A percentile compares a stretch with the other conserved stretches of the same genome.
Conservation (phyloP, 2,329 filamentous ascomycete species). For the Aureobasidium melanogenum region DNA sequence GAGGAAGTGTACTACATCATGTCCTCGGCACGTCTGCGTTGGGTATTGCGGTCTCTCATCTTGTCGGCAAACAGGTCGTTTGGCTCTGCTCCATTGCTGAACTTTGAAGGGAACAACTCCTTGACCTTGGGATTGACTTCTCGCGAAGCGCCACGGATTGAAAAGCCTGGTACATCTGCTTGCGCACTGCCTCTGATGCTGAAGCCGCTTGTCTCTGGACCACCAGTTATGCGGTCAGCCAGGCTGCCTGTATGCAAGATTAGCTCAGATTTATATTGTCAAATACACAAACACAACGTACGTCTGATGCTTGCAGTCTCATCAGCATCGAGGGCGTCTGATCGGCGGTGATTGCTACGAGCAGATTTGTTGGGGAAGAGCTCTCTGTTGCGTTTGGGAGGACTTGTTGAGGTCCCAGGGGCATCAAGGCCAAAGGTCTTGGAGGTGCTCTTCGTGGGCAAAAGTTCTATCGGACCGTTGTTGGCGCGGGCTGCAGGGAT, state of each 20-base stretch:
- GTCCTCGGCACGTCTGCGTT: slow-evolving; percentile 19
- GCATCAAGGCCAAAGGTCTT: slow-evolving; percentile 10
- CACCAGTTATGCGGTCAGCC: slow-evolving; percentile 15
- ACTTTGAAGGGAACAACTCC: slow-evolving; percentile 26
- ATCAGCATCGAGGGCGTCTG: slow-evolving; percentile 32
- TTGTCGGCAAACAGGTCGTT: slow-evolving; percentile 27
- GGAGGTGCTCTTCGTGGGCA: neutral
- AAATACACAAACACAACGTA: neutral
- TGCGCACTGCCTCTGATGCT: slow-evolving; percentile 25
- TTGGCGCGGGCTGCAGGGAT: slow-evolving; percentile 14
- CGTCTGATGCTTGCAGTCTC: slow-evolving; percentile 16
- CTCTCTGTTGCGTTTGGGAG: slow-evolving; percentile 28
- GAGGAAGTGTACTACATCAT: slow-evolving; percentile 12
- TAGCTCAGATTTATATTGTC: neutral
- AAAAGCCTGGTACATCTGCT: slow-evolving; percentile 18
- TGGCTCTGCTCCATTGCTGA: slow-evolving; percentile 17
- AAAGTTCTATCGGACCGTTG: slow-evolving; percentile 13
- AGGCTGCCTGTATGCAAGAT: slow-evolving; percentile 10
- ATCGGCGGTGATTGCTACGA: slow-evolving; percentile 34
- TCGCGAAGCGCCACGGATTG: slow-evolving; percentile 23
- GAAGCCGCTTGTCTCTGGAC: slow-evolving; percentile 21
- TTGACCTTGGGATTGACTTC: slow-evolving; percentile 19
- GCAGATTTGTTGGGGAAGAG: slow-evolving; percentile 28
- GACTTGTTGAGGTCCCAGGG: slow-evolving; percentile 9
- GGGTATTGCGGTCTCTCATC: slow-evolving; percentile 23